These are phyloP conservation scores for Pichia sp. DNA, from an alignment of 1,139 yeast genomes.

Conservation along the genomic window DNA sequence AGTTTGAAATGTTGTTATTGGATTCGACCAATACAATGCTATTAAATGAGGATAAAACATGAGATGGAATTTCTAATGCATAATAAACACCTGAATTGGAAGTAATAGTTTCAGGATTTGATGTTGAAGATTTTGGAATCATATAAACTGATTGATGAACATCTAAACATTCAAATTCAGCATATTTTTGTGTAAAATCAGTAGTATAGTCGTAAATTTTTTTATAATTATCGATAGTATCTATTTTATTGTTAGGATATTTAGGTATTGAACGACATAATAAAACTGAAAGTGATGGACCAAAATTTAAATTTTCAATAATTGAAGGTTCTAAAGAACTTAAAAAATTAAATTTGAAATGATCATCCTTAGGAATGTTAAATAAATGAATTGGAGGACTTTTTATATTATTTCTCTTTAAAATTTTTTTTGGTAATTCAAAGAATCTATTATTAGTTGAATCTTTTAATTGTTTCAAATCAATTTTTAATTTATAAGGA, in stretches of 20 bases:
- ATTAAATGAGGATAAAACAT: conserved; percentile 38
- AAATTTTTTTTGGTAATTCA: conserved; percentile 21
- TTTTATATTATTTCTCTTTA: conserved; percentile 17
- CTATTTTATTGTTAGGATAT: conserved; percentile 3
- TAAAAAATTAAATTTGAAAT: conserved; percentile 26
- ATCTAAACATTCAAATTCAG: conserved; percentile 42
- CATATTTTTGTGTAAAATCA: conserved; percentile 25
- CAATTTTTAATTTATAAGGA: conserved; percentile 31
- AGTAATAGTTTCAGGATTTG: conserved; percentile 34
- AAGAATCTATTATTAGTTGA: conserved; percentile 27
- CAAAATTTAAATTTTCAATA: conserved; percentile 19
- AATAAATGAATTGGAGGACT: conserved; percentile 30
- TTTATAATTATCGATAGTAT: conserved; percentile 11
- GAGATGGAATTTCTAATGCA: conserved; percentile 36
- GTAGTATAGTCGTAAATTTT: conserved; percentile 29
- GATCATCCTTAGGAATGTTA: conserved; percentile 28
- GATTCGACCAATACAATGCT: conserved; percentile 42
- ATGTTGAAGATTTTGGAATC: conserved; percentile 41
- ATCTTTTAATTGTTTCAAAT: conserved; percentile 28
- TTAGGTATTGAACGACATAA: conserved; percentile 24
- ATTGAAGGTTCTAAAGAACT: conserved; percentile 27
- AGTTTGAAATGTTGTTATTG: conserved; percentile 23
- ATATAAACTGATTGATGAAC: conserved; percentile 31
- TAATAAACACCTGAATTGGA: conserved; percentile 52
- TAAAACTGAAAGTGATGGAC: conserved; percentile 24